Conservation (phyloP, 2,329 filamentous ascomycete genomes). For the Furcasterigmium furcatum region DNA sequence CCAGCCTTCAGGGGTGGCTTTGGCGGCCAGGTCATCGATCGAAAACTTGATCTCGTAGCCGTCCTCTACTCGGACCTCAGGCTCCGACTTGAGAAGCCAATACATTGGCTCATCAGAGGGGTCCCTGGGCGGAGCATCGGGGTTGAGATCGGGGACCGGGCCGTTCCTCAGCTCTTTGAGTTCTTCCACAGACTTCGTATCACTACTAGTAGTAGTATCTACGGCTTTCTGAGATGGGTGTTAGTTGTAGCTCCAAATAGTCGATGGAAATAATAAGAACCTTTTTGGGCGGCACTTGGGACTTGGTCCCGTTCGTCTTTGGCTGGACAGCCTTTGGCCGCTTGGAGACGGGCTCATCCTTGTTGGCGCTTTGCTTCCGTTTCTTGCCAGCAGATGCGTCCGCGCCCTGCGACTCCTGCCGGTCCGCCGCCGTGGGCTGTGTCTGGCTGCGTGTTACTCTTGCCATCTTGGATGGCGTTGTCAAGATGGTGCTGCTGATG, state of each 20-base stretch:
- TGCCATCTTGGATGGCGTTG: neutral
- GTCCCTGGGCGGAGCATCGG: slow-evolving; percentile 23
- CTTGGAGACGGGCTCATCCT: too few species aligned
- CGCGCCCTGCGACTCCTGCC: too few species aligned
- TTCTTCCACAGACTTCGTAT: neutral
- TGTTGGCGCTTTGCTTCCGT: too few species aligned
- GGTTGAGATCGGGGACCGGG: slow-evolving; percentile 29
- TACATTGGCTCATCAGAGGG: slow-evolving; percentile 47
- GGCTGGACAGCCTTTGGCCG: too few species aligned
- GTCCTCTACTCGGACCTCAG: slow-evolving; percentile 80
- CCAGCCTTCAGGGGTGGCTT: slow-evolving; percentile 81
- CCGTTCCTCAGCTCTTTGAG: slow-evolving; percentile 7
- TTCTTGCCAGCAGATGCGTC: too few species aligned
- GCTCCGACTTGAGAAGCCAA: slow-evolving; percentile 87
- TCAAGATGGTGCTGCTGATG: too few species aligned
- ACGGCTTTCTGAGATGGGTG: neutral
- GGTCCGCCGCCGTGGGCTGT: too few species aligned
- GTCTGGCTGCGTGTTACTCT: slow-evolving; percentile 1
- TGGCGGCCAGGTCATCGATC: slow-evolving; percentile 80
- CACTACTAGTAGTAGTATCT: too few species aligned
- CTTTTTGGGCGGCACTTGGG: too few species aligned
- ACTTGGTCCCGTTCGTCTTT: too few species aligned
- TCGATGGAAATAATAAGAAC: too few species aligned
- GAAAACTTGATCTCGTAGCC: slow-evolving; percentile 86
- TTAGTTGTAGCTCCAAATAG: too few species aligned